Evolutionary conservation across 768 basidiomycete species (phyloP).

Genomic region (Tricholoma bakamatsutake): DNA sequence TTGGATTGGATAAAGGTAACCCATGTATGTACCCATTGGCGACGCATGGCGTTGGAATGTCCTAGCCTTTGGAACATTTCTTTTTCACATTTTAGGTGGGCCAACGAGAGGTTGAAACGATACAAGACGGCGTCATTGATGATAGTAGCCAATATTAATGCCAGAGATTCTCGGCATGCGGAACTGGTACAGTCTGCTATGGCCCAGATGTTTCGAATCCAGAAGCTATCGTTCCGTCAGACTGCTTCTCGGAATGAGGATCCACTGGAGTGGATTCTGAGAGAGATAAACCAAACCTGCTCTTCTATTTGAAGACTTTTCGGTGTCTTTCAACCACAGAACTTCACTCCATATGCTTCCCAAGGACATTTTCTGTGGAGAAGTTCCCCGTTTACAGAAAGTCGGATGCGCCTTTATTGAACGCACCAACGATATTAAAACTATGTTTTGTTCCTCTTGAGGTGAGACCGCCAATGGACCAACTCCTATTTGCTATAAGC

Average conservation of each 20-base stretch:
- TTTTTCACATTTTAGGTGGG: not conserved
- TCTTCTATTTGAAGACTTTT: not conserved
- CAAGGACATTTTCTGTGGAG: conserved; percentile 22
- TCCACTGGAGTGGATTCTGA: not conserved
- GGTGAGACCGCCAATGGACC: not conserved
- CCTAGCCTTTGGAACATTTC: conserved; percentile 3
- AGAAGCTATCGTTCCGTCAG: not conserved
- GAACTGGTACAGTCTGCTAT: not conserved
- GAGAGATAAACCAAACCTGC: not conserved
- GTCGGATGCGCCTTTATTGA: conserved; percentile 28
- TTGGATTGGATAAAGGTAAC: conserved; percentile 3
- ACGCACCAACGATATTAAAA: conserved; percentile 29
- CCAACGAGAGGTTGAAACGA: conserved; percentile 4
- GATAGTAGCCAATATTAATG: not conserved
- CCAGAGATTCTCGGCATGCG: not conserved
- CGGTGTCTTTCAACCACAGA: not conserved
- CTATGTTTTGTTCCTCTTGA: conserved; percentile 6
- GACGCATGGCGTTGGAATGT: conserved; percentile 1
- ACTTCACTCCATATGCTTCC: conserved; percentile 15
- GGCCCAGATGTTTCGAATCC: not conserved
- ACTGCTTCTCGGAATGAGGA: no score
- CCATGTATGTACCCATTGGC: conserved; percentile 9
- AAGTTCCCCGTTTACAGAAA: conserved; percentile 29
- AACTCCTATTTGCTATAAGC: not conserved
- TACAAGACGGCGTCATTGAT: conserved; percentile 6